Evolutionary conservation across 225 moss, liverwort and hornwort species (phyloP).

Genomic region (Straminergon stramineum): DNA sequence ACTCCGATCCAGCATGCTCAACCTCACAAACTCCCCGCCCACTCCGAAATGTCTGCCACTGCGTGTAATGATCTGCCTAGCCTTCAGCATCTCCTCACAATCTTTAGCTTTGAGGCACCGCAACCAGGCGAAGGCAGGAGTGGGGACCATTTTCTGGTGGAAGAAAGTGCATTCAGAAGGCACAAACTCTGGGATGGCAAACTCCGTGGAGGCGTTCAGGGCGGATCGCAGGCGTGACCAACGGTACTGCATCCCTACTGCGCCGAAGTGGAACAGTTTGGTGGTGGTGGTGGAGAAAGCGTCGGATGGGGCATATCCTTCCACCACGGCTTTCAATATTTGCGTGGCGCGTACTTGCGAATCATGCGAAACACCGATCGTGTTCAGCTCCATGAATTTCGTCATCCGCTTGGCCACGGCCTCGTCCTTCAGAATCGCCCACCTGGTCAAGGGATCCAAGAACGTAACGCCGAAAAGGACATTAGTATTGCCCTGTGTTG

Average conservation of each 20-base stretch:
- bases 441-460: slow-evolving; percentile 16
- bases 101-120: slow-evolving; percentile 30
- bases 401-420: slow-evolving; percentile 51
- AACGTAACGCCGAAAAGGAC: not conserved
- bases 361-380: slow-evolving; percentile 69
- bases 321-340: slow-evolving; percentile 32
- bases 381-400: slow-evolving; percentile 57
- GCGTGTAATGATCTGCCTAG: slow-evolving; percentile 33
- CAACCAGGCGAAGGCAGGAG: slow-evolving; percentile 69
- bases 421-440: slow-evolving; percentile 64
- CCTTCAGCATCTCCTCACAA: slow-evolving; percentile 34
- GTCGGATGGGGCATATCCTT: slow-evolving; percentile 4
- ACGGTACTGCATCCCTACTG: slow-evolving; percentile 35
- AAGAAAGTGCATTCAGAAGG: slow-evolving; percentile 47
- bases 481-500: not conserved
- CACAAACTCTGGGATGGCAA: slow-evolving; percentile 30
- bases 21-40: slow-evolving; percentile 22
- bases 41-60: slow-evolving; percentile 50
- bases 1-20: slow-evolving; percentile 64
- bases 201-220: slow-evolving; percentile 12
- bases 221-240: slow-evolving; percentile 44
- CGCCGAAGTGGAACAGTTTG: slow-evolving; percentile 44
- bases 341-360: slow-evolving; percentile 58
- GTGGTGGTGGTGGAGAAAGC: not conserved
- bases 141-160: slow-evolving; percentile 3